These are phyloP conservation scores for Toxicodendron radicans DNA, from an alignment of 345 rosid genomes.

Conservation along the genomic window DNA sequence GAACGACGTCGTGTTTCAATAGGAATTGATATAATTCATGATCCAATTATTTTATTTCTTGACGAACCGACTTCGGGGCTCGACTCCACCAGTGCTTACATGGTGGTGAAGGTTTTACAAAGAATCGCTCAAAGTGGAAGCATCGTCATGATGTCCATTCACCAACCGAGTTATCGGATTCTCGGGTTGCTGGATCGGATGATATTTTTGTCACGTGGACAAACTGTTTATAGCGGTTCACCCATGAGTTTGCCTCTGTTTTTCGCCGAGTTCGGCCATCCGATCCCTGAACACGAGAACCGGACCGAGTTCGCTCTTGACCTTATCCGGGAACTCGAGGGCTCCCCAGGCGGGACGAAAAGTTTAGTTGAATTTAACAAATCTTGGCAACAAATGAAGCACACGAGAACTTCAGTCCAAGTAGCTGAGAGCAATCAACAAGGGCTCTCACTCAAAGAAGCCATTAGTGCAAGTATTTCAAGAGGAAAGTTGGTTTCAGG, in stretches of 20 bases:
- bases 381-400: slow-evolving; percentile 72
- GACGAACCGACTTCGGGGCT: slow-evolving; percentile 97
- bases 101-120: slow-evolving; percentile 95
- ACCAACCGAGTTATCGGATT: slow-evolving; percentile 88
- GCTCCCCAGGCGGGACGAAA: slow-evolving; percentile 76
- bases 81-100: slow-evolving; percentile 90
- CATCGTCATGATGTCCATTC: slow-evolving; percentile 88
- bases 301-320: slow-evolving; percentile 85
- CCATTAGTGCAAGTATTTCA: slow-evolving; percentile 84
- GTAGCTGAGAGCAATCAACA: slow-evolving; percentile 21
- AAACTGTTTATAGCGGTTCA: slow-evolving; percentile 89
- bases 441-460: slow-evolving; percentile 78
- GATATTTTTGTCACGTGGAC: slow-evolving; percentile 82
- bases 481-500: slow-evolving; percentile 88
- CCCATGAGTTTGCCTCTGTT: slow-evolving; percentile 57
- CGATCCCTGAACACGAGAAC: slow-evolving; percentile 87
- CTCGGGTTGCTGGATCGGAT: slow-evolving; percentile 76
- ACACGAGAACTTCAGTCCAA: slow-evolving; percentile 18
- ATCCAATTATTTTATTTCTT: slow-evolving; percentile 79
- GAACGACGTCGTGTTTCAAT: slow-evolving; percentile 91
- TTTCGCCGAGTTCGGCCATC: slow-evolving; percentile 85
- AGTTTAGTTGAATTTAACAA: slow-evolving; percentile 79
- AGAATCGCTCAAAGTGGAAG: slow-evolving; percentile 94
- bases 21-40: slow-evolving; percentile 89
- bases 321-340: slow-evolving; percentile 83